A percentile compares a stretch with the other conserved stretches of the same genome.
phyloP scores from a whole-genome alignment of 306 rosid genomes.

The Abrus precatorius region DNA sequence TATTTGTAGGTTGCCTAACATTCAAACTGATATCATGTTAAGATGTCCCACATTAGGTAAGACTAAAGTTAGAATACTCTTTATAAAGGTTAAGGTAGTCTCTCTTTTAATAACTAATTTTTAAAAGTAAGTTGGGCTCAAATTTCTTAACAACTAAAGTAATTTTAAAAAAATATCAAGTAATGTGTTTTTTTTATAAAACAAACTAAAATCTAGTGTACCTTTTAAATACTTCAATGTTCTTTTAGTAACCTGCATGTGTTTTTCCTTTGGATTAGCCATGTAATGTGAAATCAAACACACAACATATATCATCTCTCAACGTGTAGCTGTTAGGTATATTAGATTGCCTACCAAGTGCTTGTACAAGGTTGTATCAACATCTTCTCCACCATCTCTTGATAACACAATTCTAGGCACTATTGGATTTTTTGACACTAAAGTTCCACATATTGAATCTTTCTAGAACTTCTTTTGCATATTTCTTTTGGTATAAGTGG shows the following conservation, averaged over 20 bases:
- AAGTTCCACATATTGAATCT: constrained; percentile 26
- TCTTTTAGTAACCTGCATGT: neutral
- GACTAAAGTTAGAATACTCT: no score
- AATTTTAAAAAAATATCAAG: no score
- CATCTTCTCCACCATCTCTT: neutral
- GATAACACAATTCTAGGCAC: neutral
- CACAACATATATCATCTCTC: constrained; percentile 1
- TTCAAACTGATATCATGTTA: no score
- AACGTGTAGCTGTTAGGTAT: neutral
- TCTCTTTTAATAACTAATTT: no score
- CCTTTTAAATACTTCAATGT: neutral
- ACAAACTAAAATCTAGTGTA: neutral
- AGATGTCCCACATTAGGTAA: no score
- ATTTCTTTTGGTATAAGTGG: neutral
- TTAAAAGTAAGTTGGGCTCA: no score
- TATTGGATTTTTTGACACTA: constrained; percentile 10
- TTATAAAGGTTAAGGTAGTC: no score
- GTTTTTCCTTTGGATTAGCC: neutral
- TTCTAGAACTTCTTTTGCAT: neutral
- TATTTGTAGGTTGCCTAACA: no score
- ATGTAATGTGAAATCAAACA: neutral
- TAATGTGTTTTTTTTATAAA: neutral
- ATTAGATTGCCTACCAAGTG: constrained; percentile 2
- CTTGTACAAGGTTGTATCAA: neutral
- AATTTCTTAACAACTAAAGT: no score